These are phyloP conservation scores for Zygoascus sp. DNA, from an alignment of 1,139 yeast species.

Conservation along the genomic window DNA sequence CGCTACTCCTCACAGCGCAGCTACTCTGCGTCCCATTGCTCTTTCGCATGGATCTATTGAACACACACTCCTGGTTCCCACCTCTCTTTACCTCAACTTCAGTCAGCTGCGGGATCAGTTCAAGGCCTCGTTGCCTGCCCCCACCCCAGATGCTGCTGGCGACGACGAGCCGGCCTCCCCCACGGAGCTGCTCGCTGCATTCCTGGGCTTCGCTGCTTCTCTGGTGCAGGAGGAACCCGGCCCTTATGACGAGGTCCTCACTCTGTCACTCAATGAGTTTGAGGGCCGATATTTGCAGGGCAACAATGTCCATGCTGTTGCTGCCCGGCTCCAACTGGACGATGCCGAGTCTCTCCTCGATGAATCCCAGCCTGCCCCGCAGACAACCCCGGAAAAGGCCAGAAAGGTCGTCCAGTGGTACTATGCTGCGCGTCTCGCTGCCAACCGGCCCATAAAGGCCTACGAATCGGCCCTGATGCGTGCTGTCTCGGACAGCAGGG, in stretches of 20 bases:
- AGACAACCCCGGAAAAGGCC: constrained; percentile 67
- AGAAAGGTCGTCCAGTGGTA: constrained; percentile 72
- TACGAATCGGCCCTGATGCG: constrained; percentile 63
- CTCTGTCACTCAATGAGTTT: constrained; percentile 71
- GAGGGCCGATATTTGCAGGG: constrained; percentile 71
- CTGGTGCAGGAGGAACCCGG: constrained; percentile 48
- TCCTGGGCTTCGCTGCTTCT: constrained; percentile 72
- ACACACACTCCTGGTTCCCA: constrained; percentile 82
- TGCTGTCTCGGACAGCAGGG: constrained; percentile 54
- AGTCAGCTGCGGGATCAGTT: constrained; percentile 88
- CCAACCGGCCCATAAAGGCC: constrained; percentile 46
- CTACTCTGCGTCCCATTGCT: constrained; percentile 69
- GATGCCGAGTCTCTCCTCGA: constrained; percentile 26
- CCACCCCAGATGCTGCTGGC: constrained; percentile 78
- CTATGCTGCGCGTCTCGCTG: constrained; percentile 50
- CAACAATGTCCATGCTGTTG: constrained; percentile 85
- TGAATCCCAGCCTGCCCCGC: constrained; percentile 42
- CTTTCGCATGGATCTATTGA: constrained; percentile 83
- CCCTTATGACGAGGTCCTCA: constrained; percentile 65
- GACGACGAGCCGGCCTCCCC: constrained; percentile 89
- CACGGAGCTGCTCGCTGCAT: constrained; percentile 79
- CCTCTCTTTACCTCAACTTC: constrained; percentile 70
- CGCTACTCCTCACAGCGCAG: constrained; percentile 42
- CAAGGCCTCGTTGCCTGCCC: constrained; percentile 66
- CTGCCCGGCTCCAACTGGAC: constrained; percentile 52